Percentiles rank a stretch among this genome's conserved stretches.
Conservation (phyloP, 116 monocot genomes). For the Cymodocea nodosa region DNA sequence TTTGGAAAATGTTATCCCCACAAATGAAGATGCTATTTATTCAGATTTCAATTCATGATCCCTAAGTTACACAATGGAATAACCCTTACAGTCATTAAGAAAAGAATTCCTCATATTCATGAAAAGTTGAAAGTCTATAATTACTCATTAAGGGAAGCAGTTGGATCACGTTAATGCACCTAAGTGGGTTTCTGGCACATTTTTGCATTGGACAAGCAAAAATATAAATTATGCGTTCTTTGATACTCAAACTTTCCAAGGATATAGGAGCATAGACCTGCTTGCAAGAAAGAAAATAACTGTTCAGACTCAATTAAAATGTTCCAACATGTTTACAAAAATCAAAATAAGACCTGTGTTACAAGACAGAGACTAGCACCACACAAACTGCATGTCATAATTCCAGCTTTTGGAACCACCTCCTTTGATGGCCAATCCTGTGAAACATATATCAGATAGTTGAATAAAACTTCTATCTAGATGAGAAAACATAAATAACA, state of each 20-base stretch:
- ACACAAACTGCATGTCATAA: conserved; percentile 50
- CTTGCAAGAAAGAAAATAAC: neutral
- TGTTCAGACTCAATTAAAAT: too few relatives aligned
- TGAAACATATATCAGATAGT: neutral
- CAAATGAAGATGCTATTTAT: too few relatives aligned
- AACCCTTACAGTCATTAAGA: too few relatives aligned
- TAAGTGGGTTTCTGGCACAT: conserved; percentile 41
- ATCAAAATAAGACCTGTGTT: conserved; percentile 32
- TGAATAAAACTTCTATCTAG: neutral
- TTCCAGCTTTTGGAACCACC: conserved; percentile 19
- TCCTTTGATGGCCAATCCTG: conserved; percentile 80
- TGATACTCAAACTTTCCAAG: conserved; percentile 16
- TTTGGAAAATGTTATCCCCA: too few relatives aligned
- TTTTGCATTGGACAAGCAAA: conserved; percentile 45
- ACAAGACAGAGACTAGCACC: conserved; percentile 54
- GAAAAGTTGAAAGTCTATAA: too few relatives aligned
- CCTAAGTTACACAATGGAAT: too few relatives aligned
- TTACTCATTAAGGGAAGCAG: too few relatives aligned
- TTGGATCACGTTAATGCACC: conserved; percentile 15
- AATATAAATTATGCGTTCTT: conserved; percentile 66
- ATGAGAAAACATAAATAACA: neutral
- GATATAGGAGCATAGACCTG: conserved; percentile 78
- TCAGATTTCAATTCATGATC: too few relatives aligned
- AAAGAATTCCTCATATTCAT: too few relatives aligned
- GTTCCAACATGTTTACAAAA: neutral